Conservation (phyloP, 371 early-diverging fungal species). For the Scutellospora calospora region DNA sequence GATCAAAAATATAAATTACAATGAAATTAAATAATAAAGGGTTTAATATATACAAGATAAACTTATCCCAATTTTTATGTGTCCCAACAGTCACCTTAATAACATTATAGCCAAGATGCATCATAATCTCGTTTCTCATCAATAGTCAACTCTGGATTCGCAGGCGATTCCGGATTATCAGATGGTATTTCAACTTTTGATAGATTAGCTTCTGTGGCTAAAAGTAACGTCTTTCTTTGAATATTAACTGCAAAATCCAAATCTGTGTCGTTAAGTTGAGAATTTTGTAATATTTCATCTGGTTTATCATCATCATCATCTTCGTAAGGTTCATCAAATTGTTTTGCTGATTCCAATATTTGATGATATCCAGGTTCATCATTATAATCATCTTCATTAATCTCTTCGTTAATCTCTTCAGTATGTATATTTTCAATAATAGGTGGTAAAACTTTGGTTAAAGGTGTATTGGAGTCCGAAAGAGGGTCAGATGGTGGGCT, state of each 20-base stretch:
- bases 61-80: too few species aligned
- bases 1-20: too few species aligned
- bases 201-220: background rate
- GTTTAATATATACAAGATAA: too few species aligned
- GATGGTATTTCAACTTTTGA: constrained; percentile 24
- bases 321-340: background rate
- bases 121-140: constrained; percentile 10
- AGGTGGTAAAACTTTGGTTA: constrained; percentile 1
- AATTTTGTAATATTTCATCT: background rate
- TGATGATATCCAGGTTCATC: background rate
- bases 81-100: background rate
- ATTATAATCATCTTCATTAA: background rate
- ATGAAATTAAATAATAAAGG: too few species aligned
- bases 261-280: constrained; percentile 6
- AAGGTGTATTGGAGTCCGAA: background rate
- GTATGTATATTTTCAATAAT: constrained; percentile 8
- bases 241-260: constrained; percentile 40
- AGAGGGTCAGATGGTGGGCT: background rate
- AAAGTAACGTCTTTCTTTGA: background rate
- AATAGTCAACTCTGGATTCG: constrained; percentile 1
- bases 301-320: constrained; percentile 5
- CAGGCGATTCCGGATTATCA: background rate
- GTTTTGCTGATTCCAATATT: background rate
- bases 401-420: background rate
- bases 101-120: constrained; percentile 16